Evolutionary conservation across 371 early-diverging fungal species (phyloP), one percentile per base, ranked within the genome.

Genomic region (Cokeromyces recurvatus): DNA sequence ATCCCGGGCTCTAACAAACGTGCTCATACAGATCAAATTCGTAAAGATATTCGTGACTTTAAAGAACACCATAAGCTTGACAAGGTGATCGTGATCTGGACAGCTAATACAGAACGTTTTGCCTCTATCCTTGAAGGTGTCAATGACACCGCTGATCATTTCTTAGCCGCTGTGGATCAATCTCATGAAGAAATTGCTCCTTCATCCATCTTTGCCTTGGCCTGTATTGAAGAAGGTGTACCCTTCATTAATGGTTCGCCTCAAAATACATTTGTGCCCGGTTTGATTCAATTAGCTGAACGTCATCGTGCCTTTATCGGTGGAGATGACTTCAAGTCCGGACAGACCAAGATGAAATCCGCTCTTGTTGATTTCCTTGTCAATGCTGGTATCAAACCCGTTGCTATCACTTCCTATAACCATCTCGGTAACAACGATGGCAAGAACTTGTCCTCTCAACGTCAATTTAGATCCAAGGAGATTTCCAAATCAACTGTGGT

Each of bases 371-470:
- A 97, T 71, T 97, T 96, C 75, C 78, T 97, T 53, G 95, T 97
- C 62, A 90, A 88, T 61, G 95, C 98, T 42, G 98, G 98, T 64
- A 92, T 97, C 81, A 96, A 96, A 82, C 98, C 98, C 23, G 71
- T 95, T 48, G 86, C 90, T 43, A 96, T 97, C 62, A 92, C 97
- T 39, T 86, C 86, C 46, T 97, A 97, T 84, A 97, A 97, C 79
- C 98, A 97, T 66, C 79, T 97, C 62, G 98, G 98, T 53, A 97
- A 97, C 87, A 97, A 97, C 69, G 98, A 97, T 66, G 98, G 98
- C 40, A 86, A 85, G 84, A 97, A 97, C 82, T 77, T 97, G 71
- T 90, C 90, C 21, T 92, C 94, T 32, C 95, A 92, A 22, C 82
- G 87, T 70, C 98, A 97, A 81, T 97, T 97, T 84, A 85, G 96